Conservation (phyloP, 345 rosid genomes). For the Ailanthus altissimus region DNA sequence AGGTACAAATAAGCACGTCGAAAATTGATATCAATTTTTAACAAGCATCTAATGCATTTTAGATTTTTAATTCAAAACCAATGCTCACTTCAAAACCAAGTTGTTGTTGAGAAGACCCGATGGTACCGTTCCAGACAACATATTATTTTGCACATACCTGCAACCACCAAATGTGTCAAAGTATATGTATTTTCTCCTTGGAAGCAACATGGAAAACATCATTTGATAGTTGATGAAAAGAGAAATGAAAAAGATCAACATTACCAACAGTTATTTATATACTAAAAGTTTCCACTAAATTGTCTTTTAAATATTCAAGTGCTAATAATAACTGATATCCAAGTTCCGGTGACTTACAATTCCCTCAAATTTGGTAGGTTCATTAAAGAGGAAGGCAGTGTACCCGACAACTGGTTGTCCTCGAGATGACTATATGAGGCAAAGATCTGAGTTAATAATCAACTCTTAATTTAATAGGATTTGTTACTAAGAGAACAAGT, state of each 20-base stretch:
- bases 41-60: slow-evolving; percentile 14
- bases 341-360: slow-evolving; percentile 68
- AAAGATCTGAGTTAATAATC: slow-evolving; percentile 30
- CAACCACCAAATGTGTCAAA: slow-evolving; percentile 32
- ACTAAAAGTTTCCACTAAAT: slow-evolving; percentile 6
- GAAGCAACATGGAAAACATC: not conserved
- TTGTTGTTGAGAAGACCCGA: slow-evolving; percentile 50
- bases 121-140: slow-evolving; percentile 78
- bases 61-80: slow-evolving; percentile 9
- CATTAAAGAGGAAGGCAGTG: slow-evolving; percentile 67
- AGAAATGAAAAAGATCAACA: not conserved
- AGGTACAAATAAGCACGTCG: not conserved
- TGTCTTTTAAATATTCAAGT: not conserved
- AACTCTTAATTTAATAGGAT: slow-evolving; percentile 25
- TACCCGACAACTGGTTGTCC: slow-evolving; percentile 84
- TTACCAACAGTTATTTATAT: not conserved
- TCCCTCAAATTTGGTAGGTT: slow-evolving; percentile 83
- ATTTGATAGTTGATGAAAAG: not conserved
- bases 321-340: slow-evolving; percentile 4
- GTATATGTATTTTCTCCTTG: slow-evolving; percentile 15
- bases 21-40: slow-evolving; percentile 8
- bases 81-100: slow-evolving; percentile 67
- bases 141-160: slow-evolving; percentile 89
- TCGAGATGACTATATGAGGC: slow-evolving; percentile 77
- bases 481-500: slow-evolving; percentile 16